Conservation (phyloP, 2,329 filamentous ascomycete species). For the Sclerotinia sclerotiorum region DNA sequence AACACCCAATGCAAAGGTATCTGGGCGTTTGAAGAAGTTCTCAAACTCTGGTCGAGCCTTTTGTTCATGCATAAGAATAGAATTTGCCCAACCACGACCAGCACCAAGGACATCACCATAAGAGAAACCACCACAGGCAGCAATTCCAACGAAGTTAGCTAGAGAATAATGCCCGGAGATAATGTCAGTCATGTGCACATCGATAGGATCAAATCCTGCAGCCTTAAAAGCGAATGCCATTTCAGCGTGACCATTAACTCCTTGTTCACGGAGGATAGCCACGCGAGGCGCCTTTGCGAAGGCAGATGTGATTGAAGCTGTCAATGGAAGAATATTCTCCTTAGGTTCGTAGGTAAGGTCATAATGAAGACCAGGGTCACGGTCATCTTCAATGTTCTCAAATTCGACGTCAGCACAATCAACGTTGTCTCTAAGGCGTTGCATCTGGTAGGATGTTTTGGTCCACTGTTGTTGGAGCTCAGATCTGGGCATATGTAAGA, state of each 20-base stretch:
- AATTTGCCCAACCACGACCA: slow-evolving; percentile 96
- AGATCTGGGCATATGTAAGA: slow-evolving; percentile 68
- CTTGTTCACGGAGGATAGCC: slow-evolving; percentile 91
- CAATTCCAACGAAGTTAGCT: slow-evolving; percentile 79
- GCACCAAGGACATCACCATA: slow-evolving; percentile 87
- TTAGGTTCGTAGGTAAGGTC: slow-evolving; percentile 74
- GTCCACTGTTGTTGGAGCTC: slow-evolving; percentile 87
- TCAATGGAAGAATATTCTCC: slow-evolving; percentile 72
- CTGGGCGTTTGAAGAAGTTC: slow-evolving; percentile 79
- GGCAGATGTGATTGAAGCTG: slow-evolving; percentile 47
- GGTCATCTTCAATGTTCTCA: slow-evolving; percentile 68
- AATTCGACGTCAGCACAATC: slow-evolving; percentile 83
- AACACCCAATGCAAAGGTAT: slow-evolving; percentile 90
- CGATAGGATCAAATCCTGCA: slow-evolving; percentile 86
- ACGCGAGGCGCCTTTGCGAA: slow-evolving; percentile 69
- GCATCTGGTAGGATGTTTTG: slow-evolving; percentile 86
- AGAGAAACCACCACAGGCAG: slow-evolving; percentile 95
- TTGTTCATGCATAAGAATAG: slow-evolving; percentile 77
- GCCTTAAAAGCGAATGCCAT: slow-evolving; percentile 95
- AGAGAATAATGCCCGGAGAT: slow-evolving; percentile 72
- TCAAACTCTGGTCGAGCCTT: slow-evolving; percentile 75
- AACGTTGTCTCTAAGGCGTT: slow-evolving; percentile 85
- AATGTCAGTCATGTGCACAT: slow-evolving; percentile 96
- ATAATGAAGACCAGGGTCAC: slow-evolving; percentile 81
- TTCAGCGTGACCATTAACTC: slow-evolving; percentile 93